A percentile compares a stretch with the other conserved stretches of the same genome.
Conservation (phyloP, 352 stramenopile species). For the Phytophthora multivora region DNA sequence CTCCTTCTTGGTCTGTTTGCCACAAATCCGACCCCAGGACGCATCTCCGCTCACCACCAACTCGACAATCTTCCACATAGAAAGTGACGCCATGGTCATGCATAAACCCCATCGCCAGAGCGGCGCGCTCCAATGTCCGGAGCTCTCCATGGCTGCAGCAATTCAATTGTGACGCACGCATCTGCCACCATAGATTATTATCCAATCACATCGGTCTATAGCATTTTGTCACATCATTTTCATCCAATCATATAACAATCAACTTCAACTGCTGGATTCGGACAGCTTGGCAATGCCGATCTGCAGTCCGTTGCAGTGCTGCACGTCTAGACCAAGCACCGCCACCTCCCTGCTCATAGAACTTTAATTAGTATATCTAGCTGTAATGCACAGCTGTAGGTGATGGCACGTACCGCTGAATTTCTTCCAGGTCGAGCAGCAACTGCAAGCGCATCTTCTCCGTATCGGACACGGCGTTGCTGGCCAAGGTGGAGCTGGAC, state of each 20-base stretch:
- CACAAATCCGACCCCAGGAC: slow-evolving; percentile 12
- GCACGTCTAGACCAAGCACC: slow-evolving; percentile 51
- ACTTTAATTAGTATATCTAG: slow-evolving; percentile 8
- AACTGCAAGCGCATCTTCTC: slow-evolving; percentile 88
- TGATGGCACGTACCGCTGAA: slow-evolving; percentile 57
- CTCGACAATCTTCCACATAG: slow-evolving; percentile 74
- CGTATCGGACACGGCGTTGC: slow-evolving; percentile 68
- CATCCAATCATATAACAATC: slow-evolving; percentile 45
- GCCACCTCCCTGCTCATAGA: slow-evolving; percentile 49
- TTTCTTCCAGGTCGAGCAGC: slow-evolving; percentile 73
- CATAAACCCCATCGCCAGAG: slow-evolving; percentile 64
- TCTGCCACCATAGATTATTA: slow-evolving; percentile 35
- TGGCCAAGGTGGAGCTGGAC: slow-evolving; percentile 17
- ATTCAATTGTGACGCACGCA: slow-evolving; percentile 26
- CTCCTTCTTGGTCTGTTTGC: slow-evolving; percentile 34
- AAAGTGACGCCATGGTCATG: slow-evolving; percentile 65
- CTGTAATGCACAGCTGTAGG: background rate
- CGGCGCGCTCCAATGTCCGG: slow-evolving; percentile 44
- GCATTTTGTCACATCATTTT: slow-evolving; percentile 27
- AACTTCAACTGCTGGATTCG: slow-evolving; percentile 25
- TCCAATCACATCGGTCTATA: slow-evolving; percentile 30
- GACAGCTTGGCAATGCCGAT: slow-evolving; percentile 32
- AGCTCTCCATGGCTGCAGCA: slow-evolving; percentile 24
- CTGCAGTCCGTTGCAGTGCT: slow-evolving; percentile 36
- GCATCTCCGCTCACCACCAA: slow-evolving; percentile 26